Evolutionary conservation across 2,329 filamentous ascomycete genomes (phyloP).

Genomic region (Claviceps maximensis): DNA sequence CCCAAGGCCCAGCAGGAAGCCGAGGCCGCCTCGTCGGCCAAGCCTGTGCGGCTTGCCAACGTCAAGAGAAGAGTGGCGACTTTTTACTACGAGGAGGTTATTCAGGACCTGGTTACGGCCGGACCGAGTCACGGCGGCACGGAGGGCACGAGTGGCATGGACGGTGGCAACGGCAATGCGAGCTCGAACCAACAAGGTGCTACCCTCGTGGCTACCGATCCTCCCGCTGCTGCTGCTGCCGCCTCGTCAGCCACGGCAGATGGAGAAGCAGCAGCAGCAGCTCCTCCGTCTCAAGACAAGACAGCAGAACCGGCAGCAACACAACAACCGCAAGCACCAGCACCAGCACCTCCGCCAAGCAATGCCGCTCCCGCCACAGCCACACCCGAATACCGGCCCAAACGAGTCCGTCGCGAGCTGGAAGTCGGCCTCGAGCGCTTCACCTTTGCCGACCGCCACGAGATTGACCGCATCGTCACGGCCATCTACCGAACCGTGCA

Average conservation of each 20-base stretch:
- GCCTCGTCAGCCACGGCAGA: not conserved
- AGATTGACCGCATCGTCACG: constrained; percentile 73
- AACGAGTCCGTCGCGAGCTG: constrained; percentile 50
- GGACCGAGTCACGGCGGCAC: constrained; percentile 19
- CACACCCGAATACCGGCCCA: constrained; percentile 35
- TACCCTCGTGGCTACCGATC: not conserved
- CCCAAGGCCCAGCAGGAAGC: constrained; percentile 40
- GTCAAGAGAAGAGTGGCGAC: constrained; percentile 54
- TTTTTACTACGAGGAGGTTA: constrained; percentile 61
- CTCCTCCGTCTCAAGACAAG: not conserved
- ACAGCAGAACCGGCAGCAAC: not conserved
- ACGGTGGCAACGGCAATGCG: constrained; percentile 4
- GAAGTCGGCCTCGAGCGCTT: constrained; percentile 70
- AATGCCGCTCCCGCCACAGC: constrained; percentile 17
- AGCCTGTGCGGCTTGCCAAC: constrained; percentile 53
- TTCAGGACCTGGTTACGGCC: constrained; percentile 38
- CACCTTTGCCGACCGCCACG: constrained; percentile 50
- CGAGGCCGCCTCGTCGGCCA: constrained; percentile 37
- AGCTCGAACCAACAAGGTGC: not conserved
- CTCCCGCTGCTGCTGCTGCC: not conserved
- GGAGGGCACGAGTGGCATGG: not conserved
- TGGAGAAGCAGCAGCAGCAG: constrained; percentile 6
- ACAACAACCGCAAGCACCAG: not conserved
- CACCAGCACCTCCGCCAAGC: constrained; percentile 6
- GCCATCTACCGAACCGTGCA: constrained; percentile 75